Conservation (phyloP, 257 asterid genomes). For the Solanum virginianum region DNA sequence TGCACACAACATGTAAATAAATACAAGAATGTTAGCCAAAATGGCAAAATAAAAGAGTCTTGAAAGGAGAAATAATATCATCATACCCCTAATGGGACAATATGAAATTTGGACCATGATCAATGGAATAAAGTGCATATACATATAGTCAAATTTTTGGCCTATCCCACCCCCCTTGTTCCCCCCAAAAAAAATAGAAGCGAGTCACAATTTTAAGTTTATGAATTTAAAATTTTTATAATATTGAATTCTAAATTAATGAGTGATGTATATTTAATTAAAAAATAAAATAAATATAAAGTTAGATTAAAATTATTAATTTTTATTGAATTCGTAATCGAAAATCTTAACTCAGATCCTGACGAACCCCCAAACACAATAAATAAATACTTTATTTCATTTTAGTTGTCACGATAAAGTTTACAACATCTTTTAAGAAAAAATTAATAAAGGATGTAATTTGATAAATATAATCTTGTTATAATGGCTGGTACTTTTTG, state of each 20-base stretch:
- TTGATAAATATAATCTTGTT: no score
- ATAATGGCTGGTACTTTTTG: no score
- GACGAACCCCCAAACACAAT: no score
- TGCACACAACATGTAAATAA: neutral
- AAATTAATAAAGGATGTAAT: no score
- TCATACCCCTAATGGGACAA: constrained; percentile 24
- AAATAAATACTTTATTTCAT: no score
- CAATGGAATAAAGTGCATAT: constrained; percentile 12
- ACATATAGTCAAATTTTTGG: neutral
- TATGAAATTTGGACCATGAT: constrained; percentile 18
- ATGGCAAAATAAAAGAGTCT: constrained; percentile 30
- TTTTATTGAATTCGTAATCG: neutral
- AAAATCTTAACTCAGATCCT: no score
- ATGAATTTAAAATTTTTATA: neutral
- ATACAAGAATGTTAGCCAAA: constrained; percentile 6
- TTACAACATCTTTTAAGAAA: no score
- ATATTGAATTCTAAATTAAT: no score
- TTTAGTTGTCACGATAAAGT: no score
- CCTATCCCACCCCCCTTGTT: neutral
- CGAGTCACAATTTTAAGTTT: neutral
- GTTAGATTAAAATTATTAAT: neutral
- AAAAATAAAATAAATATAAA: neutral
- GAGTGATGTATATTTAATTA: neutral
- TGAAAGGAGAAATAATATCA: constrained; percentile 19
- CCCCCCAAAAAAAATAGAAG: neutral